These are phyloP conservation scores for Calonectria pauciramosa DNA, from an alignment of 2,329 filamentous ascomycete species.

Conservation along the genomic window DNA sequence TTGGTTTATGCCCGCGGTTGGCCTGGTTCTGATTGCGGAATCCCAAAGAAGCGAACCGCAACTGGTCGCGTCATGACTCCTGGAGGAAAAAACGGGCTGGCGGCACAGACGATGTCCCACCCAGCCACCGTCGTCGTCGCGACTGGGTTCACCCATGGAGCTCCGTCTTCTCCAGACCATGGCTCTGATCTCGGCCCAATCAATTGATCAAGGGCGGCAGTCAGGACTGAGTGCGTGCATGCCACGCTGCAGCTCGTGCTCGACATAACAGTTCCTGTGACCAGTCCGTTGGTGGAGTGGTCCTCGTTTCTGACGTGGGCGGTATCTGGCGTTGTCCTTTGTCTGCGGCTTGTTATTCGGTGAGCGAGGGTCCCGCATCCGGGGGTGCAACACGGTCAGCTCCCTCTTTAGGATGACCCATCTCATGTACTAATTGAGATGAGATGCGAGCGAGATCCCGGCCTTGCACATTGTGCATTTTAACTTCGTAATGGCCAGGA, in stretches of 20 bases:
- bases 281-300: slow-evolving; percentile 10
- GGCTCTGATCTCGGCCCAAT: background rate
- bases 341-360: slow-evolving; percentile 11
- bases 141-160: slow-evolving; percentile 1
- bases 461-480: background rate
- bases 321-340: slow-evolving; percentile 1
- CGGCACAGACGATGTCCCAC: background rate
- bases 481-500: background rate
- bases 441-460: background rate
- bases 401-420: background rate
- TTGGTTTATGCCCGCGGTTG: background rate
- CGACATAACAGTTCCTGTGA: slow-evolving; percentile 10
- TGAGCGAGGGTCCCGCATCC: slow-evolving; percentile 11
- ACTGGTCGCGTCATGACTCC: background rate
- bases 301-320: slow-evolving; percentile 18
- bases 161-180: background rate
- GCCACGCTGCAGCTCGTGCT: slow-evolving; percentile 3
- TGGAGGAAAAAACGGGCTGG: background rate
- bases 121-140: background rate
- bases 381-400: background rate
- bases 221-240: slow-evolving; percentile 7
- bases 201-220: background rate
- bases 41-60: slow-evolving; percentile 8
- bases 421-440: background rate
- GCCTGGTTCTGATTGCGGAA: slow-evolving; percentile 22